phyloP scores from a whole-genome alignment of 2,329 filamentous ascomycete species.

The Cladophialophora bantiana region DNA sequence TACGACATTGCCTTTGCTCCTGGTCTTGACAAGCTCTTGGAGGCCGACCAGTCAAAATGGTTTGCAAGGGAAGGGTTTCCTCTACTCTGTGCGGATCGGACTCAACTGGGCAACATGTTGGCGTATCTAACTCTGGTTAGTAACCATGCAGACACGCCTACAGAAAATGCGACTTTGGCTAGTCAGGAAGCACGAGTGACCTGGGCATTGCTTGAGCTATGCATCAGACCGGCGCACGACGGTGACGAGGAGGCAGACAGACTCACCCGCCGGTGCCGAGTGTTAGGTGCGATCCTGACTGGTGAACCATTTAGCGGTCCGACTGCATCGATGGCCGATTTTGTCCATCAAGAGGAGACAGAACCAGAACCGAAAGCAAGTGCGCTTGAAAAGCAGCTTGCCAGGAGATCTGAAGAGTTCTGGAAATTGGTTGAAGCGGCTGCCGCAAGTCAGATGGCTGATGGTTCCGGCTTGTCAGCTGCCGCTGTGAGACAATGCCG shows the following conservation, averaged over 20 bases:
- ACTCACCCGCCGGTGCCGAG: slow-evolving; percentile 42
- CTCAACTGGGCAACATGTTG: slow-evolving; percentile 70
- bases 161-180: slow-evolving; percentile 34
- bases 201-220: slow-evolving; percentile 65
- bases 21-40: slow-evolving; percentile 77
- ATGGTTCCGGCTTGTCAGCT: slow-evolving; percentile 24
- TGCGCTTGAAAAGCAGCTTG: slow-evolving; percentile 60
- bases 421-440: slow-evolving; percentile 82
- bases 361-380: slow-evolving; percentile 33
- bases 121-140: slow-evolving; percentile 62
- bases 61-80: slow-evolving; percentile 66
- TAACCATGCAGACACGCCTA: slow-evolving; percentile 33
- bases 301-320: slow-evolving; percentile 37
- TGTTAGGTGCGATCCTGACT: slow-evolving; percentile 37
- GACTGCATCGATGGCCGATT: slow-evolving; percentile 38
- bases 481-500: slow-evolving; percentile 27
- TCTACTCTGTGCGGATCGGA: slow-evolving; percentile 62
- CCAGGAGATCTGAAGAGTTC: slow-evolving; percentile 74
- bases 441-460: slow-evolving; percentile 64
- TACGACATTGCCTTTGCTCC: slow-evolving; percentile 79
- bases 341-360: slow-evolving; percentile 40
- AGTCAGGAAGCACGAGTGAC: slow-evolving; percentile 56
- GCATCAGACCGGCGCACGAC: slow-evolving; percentile 49
- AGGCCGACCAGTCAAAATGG: slow-evolving; percentile 71
- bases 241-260: slow-evolving; percentile 42